These are phyloP conservation scores for Boletales sp. DNA, from an alignment of 768 basidiomycete genomes.

Conservation along the genomic window DNA sequence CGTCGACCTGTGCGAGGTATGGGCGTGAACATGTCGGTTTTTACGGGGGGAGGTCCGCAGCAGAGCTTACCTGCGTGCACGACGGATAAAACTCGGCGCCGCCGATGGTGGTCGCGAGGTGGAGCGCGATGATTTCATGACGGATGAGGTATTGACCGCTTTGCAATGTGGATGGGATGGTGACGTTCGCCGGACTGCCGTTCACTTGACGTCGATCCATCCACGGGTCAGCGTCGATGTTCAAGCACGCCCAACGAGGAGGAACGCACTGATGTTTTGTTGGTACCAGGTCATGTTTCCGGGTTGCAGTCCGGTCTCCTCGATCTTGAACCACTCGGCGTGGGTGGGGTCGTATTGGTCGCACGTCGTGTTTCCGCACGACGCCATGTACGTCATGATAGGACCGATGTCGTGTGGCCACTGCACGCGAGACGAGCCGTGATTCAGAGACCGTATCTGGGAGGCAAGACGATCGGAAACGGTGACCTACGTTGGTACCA, in stretches of 20 bases:
- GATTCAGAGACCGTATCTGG: not conserved
- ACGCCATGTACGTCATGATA: constrained; percentile 70
- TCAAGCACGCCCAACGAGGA: not conserved
- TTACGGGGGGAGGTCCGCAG: constrained; percentile 1
- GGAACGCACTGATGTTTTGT: constrained; percentile 46
- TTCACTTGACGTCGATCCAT: constrained; percentile 34
- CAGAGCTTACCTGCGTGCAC: constrained; percentile 45
- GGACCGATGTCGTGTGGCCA: constrained; percentile 65
- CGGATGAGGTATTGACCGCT: constrained; percentile 74
- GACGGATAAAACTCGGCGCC: constrained; percentile 82
- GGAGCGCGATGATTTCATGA: constrained; percentile 78
- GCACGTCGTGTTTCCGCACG: constrained; percentile 56
- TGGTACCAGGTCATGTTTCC: constrained; percentile 48
- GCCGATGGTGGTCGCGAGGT: constrained; percentile 50
- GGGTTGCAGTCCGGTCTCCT: constrained; percentile 44
- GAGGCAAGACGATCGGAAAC: not conserved
- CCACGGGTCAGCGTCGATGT: not conserved
- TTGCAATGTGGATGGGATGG: constrained; percentile 49
- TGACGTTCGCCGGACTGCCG: constrained; percentile 39
- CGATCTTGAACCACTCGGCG: constrained; percentile 75
- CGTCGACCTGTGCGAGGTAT: constrained; percentile 34
- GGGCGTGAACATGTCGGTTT: not conserved
- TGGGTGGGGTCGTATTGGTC: constrained; percentile 53
- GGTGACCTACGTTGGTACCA: constrained; percentile 31
- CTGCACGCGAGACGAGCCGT: constrained; percentile 15